A percentile compares a stretch with the other conserved stretches of the same genome.
Conservation (phyloP, 768 basidiomycete species). For the Phanerodontia chrysosporium region DNA sequence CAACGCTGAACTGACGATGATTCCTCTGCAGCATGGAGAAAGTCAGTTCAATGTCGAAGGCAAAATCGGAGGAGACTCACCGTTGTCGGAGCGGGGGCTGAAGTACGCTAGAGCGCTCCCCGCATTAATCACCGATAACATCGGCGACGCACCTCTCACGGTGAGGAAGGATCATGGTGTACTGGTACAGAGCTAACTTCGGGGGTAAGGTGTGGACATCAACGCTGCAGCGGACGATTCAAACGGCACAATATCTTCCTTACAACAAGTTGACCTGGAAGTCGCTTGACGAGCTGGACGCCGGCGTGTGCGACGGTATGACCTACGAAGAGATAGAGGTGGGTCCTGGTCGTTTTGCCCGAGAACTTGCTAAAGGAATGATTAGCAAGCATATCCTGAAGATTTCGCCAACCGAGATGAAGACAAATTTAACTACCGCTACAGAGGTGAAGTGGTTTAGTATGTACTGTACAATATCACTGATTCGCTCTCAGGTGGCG, state of each 20-base stretch:
- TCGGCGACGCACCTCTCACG: slow-evolving; percentile 84
- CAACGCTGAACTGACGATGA: no score
- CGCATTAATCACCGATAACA: slow-evolving; percentile 80
- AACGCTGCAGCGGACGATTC: slow-evolving; percentile 89
- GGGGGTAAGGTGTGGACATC: slow-evolving; percentile 89
- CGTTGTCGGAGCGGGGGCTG: slow-evolving; percentile 78
- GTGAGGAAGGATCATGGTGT: slow-evolving; percentile 36
- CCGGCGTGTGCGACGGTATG: slow-evolving; percentile 99
- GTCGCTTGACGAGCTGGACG: slow-evolving; percentile 95
- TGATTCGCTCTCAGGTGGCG: slow-evolving; percentile 49
- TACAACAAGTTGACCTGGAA: slow-evolving; percentile 98
- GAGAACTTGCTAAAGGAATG: not conserved
- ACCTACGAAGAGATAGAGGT: slow-evolving; percentile 99
- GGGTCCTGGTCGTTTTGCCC: no score
- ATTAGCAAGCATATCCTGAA: slow-evolving; percentile 88
- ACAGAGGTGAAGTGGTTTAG: slow-evolving; percentile 77
- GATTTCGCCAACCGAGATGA: slow-evolving; percentile 98
- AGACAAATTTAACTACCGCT: slow-evolving; percentile 99
- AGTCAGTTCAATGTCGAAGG: slow-evolving; percentile 96
- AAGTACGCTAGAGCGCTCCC: slow-evolving; percentile 86
- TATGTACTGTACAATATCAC: not conserved
- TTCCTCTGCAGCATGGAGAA: slow-evolving; percentile 89
- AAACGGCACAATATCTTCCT: slow-evolving; percentile 78
- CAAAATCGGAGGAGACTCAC: slow-evolving; percentile 96
- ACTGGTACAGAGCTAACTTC: slow-evolving; percentile 49